Evolutionary conservation across 2,329 filamentous ascomycete genomes (phyloP).

Genomic region (Pyricularia sp.): DNA sequence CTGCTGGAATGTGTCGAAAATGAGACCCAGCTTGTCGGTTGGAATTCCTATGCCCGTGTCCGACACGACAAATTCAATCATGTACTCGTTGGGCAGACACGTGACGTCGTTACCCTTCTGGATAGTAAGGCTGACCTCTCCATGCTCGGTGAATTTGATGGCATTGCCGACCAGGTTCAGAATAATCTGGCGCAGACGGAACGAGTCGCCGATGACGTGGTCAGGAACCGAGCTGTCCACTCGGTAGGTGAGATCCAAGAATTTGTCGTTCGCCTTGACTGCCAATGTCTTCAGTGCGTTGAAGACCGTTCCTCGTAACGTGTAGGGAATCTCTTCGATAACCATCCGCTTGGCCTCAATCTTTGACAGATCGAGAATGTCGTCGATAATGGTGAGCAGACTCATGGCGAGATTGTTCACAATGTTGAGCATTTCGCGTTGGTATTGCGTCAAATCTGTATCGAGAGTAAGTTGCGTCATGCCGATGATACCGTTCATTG

Average conservation of each 20-base stretch:
- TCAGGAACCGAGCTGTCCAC: conserved; percentile 91
- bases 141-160: conserved; percentile 97
- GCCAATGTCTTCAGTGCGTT: conserved; percentile 93
- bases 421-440: conserved; percentile 97
- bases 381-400: conserved; percentile 91
- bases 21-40: conserved; percentile 87
- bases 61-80: conserved; percentile 90
- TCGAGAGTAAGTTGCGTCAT: conserved; percentile 93
- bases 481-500: conserved; percentile 95
- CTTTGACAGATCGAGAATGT: conserved; percentile 65
- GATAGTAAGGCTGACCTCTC: conserved; percentile 93
- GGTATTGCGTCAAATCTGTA: conserved; percentile 87
- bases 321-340: conserved; percentile 96
- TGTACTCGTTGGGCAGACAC: conserved; percentile 67
- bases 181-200: conserved; percentile 92
- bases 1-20: conserved; percentile 98
- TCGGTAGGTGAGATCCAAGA: conserved; percentile 83
- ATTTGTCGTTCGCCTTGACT: conserved; percentile 96
- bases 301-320: conserved; percentile 87
- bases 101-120: conserved; percentile 49
- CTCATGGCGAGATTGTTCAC: conserved; percentile 96
- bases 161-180: conserved; percentile 95
- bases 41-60: conserved; percentile 97
- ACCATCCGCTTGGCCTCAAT: conserved; percentile 97
- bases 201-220: conserved; percentile 91